Base-by-base conservation (phyloP, 345 rosid species). In the Chamaenerion angustifolium region DNA sequence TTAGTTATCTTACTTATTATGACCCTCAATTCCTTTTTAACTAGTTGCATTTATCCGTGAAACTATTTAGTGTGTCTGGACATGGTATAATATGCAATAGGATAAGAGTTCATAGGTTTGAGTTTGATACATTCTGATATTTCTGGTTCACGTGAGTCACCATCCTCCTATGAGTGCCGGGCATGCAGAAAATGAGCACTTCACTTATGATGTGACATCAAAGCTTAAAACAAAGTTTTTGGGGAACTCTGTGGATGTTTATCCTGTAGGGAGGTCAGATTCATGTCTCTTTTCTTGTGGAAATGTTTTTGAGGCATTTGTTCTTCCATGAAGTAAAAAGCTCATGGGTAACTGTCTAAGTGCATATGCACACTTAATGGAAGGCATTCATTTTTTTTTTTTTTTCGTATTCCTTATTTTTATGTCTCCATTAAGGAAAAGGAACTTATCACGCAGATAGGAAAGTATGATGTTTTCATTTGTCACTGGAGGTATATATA, bases 131-230 rank as follows among this genome's bases (percentile, higher is more conserved):
- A 31, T 31, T 7, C 14, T 21, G 13, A 6, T 51, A 17, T 42
- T 17, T 23, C 27, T 46, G 5, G 73, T 61, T 67, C 73, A 85
- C 95, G 94, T 89, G 21, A 71, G 90, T 62, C 97, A 89, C 74
- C 90, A 89, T 62, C 97, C 97, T 46, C 97, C 97, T 18, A 81
- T 85, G 68, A 81, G 97, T 77, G 90, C 88, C 21, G 97, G 85
- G 25, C 97, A 85, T 58, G 94, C 88, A 15, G 95, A 85, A 73
- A 85, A 79, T 56, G 88, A 89, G 21, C 94, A 83, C 64, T 88
- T 88, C 63, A 78, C 68, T 7, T 85, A 88, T 59, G 87, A 85
- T 46, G 65, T 85, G 56, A 78, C 93, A 16, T 88, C 95, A 52
- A 88, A 85, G 70, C 67, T 88, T 60, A 88, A 85, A 74, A 88